Evolutionary conservation across 192 early-diverging fungal species (phyloP).

Genomic region (Coemansia sp.): DNA sequence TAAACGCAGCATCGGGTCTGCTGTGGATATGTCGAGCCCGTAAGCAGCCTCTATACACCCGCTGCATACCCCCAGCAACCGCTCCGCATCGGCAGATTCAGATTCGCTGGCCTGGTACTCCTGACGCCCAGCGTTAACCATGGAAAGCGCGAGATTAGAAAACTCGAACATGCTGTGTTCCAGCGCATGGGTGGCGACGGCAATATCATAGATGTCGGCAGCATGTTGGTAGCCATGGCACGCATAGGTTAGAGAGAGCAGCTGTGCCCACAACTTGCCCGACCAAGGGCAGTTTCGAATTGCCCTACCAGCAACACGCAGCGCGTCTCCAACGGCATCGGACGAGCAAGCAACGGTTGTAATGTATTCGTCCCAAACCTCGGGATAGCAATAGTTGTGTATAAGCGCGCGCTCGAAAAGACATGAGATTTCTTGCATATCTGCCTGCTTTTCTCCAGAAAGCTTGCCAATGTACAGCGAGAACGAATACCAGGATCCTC

Average conservation of each 20-base stretch:
- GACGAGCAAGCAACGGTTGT: slow-evolving; percentile 6
- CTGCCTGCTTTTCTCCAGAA: slow-evolving; percentile 7
- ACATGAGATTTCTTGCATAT: slow-evolving; percentile 14
- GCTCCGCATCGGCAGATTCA: background rate
- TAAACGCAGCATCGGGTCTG: slow-evolving; percentile 26
- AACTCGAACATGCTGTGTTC: slow-evolving; percentile 43
- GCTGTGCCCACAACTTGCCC: slow-evolving; percentile 46
- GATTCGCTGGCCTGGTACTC: background rate
- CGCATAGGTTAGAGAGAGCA: slow-evolving; percentile 7
- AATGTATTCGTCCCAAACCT: slow-evolving; percentile 39
- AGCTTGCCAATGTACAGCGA: slow-evolving; percentile 25
- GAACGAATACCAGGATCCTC: slow-evolving; percentile 20
- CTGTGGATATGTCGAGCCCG: slow-evolving; percentile 28
- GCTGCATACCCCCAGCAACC: slow-evolving; percentile 20
- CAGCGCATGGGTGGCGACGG: slow-evolving; percentile 30
- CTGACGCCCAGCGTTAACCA: slow-evolving; percentile 16
- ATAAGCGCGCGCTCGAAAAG: slow-evolving; percentile 41
- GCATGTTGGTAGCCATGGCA: slow-evolving; percentile 18
- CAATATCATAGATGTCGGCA: slow-evolving; percentile 14
- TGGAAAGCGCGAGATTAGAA: slow-evolving; percentile 17
- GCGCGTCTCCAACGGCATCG: slow-evolving; percentile 3
- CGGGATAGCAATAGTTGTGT: slow-evolving; percentile 21
- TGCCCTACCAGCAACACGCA: slow-evolving; percentile 16
- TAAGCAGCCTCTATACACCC: slow-evolving; percentile 21
- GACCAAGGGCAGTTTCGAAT: slow-evolving; percentile 46